Percentiles rank a stretch among this genome's conserved stretches.
Conservation (phyloP, 2,329 filamentous ascomycete species). For the Epichloe scottii region DNA sequence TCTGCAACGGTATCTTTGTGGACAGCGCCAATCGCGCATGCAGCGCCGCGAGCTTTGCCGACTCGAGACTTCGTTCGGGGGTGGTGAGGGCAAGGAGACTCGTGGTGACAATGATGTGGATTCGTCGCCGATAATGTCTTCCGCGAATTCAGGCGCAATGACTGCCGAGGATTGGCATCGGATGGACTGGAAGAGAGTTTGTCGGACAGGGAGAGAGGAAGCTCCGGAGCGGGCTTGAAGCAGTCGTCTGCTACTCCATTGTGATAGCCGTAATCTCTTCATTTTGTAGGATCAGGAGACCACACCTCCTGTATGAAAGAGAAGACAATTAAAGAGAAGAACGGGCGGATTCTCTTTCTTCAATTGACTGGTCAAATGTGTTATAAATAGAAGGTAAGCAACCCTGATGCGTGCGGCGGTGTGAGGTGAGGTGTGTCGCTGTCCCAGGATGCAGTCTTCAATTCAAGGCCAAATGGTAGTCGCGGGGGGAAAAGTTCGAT, state of each 20-base stretch:
- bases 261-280: constrained; percentile 30
- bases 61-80: constrained; percentile 53
- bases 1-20: constrained; percentile 69
- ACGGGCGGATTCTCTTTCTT: not conserved
- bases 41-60: constrained; percentile 83
- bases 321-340: not conserved
- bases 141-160: constrained; percentile 11
- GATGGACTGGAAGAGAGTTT: constrained; percentile 13
- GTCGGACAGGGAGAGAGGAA: constrained; percentile 13
- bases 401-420: not conserved
- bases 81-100: constrained; percentile 54
- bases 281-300: constrained; percentile 12
- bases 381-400: too few relatives aligned
- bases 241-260: constrained; percentile 27
- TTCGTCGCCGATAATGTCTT: constrained; percentile 10
- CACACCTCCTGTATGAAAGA: not conserved
- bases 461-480: not conserved
- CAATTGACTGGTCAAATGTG: not conserved
- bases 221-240: constrained; percentile 22
- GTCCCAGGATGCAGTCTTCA: not conserved
- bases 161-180: constrained; percentile 24
- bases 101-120: constrained; percentile 8
- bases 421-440: not conserved
- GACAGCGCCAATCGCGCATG: constrained; percentile 81
- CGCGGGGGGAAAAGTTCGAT: constrained; percentile 6